These are phyloP conservation scores for Nephelium lappaceum DNA, from an alignment of 345 rosid species.

Conservation along the genomic window DNA sequence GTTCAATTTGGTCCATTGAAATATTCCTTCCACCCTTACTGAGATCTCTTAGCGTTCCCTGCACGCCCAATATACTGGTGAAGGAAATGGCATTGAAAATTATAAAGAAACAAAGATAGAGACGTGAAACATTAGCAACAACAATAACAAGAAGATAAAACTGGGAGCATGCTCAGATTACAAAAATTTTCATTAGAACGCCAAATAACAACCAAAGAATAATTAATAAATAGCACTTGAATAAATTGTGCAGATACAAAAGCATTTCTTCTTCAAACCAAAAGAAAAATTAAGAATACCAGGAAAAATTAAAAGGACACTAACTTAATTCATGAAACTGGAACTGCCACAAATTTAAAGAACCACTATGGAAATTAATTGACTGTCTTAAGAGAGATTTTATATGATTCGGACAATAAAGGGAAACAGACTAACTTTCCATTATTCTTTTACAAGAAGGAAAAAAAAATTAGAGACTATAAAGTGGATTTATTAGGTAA, in stretches of 20 bases:
- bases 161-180: neutral
- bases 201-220: neutral
- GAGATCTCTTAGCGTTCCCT: conserved; percentile 77
- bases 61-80: conserved; percentile 27
- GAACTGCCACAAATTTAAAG: neutral
- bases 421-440: neutral
- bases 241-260: neutral
- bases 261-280: neutral
- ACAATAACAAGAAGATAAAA: neutral
- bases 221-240: neutral
- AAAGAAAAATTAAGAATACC: neutral
- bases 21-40: conserved; percentile 64
- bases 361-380: neutral
- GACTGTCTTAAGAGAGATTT: neutral
- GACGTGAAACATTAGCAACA: neutral
- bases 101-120: neutral
- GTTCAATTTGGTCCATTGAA: conserved; percentile 49
- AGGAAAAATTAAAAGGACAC: neutral
- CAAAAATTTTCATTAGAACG: neutral
- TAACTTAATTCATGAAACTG: neutral
- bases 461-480: neutral
- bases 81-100: conserved; percentile 1
- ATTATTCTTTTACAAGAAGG: neutral
- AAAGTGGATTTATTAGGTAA: neutral
- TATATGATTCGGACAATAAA: neutral